Evolutionary conservation across 768 basidiomycete species (phyloP).

Genomic region (Galerina marginata): DNA sequence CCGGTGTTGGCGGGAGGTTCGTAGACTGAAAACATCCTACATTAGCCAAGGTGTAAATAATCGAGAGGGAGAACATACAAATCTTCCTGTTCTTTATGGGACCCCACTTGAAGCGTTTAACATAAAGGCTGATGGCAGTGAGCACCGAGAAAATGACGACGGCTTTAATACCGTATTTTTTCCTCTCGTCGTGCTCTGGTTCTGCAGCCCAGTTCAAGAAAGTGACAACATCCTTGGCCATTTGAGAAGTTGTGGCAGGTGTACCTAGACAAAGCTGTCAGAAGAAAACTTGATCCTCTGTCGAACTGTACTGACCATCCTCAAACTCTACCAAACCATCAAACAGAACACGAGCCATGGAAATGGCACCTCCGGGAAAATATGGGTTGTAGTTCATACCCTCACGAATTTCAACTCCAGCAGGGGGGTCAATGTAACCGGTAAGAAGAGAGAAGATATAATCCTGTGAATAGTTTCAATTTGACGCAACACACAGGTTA

Average conservation of each 20-base stretch:
- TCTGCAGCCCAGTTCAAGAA: slow-evolving; percentile 98
- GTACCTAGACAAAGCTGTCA: slow-evolving; percentile 60
- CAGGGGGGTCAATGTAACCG: slow-evolving; percentile 95
- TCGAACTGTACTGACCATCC: slow-evolving; percentile 64
- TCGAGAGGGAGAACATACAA: slow-evolving; percentile 50
- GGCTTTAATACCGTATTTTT: slow-evolving; percentile 96
- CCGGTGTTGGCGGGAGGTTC: slow-evolving; percentile 54
- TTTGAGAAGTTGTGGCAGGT: slow-evolving; percentile 95
- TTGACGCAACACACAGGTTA: not conserved
- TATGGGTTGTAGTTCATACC: slow-evolving; percentile 99
- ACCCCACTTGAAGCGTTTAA: slow-evolving; percentile 96
- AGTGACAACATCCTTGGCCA: slow-evolving; percentile 98
- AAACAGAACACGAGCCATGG: slow-evolving; percentile 96
- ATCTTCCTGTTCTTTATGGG: slow-evolving; percentile 94
- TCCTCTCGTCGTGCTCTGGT: slow-evolving; percentile 97
- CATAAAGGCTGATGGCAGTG: slow-evolving; percentile 79
- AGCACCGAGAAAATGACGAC: slow-evolving; percentile 91
- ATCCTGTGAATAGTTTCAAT: slow-evolving; percentile 58
- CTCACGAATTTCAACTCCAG: slow-evolving; percentile 92
- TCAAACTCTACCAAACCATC: slow-evolving; percentile 97
- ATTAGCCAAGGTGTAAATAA: not conserved
- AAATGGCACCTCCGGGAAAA: slow-evolving; percentile 98
- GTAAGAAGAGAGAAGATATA: slow-evolving; percentile 97
- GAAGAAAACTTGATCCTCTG: not conserved
- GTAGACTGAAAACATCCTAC: slow-evolving; percentile 49